Evolutionary conservation across 805 yeast species (phyloP).

Genomic region (Monosporozyma servazzii): DNA sequence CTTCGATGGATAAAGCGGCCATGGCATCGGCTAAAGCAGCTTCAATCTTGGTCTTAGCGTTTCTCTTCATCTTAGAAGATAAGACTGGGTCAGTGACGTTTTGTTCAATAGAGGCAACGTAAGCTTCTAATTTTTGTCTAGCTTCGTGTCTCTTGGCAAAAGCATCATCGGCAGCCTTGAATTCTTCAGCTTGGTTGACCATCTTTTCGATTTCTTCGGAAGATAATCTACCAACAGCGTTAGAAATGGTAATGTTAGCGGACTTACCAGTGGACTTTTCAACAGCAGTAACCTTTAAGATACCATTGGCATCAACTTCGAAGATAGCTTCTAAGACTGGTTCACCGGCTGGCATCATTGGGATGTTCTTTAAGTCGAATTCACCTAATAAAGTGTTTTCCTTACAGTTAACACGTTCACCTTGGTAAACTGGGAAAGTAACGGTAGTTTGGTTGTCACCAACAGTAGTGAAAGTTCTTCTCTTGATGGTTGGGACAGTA

Average conservation of each 20-base stretch:
- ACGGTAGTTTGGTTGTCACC: constrained; percentile 98
- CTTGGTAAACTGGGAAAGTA: constrained; percentile 98
- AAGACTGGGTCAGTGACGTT: constrained; percentile 97
- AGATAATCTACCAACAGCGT: constrained; percentile 97
- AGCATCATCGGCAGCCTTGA: constrained; percentile 98
- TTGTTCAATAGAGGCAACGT: constrained; percentile 91
- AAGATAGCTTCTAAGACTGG: constrained; percentile 98
- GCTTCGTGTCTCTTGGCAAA: constrained; percentile 99
- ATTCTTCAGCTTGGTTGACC: constrained; percentile 97
- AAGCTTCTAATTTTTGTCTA: constrained; percentile 97
- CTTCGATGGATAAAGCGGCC: constrained; percentile 96
- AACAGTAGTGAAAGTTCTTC: constrained; percentile 97
- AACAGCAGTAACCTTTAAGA: constrained; percentile 96
- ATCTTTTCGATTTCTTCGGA: constrained; percentile 95
- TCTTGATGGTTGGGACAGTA: constrained; percentile 97
- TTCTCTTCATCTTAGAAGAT: constrained; percentile 94
- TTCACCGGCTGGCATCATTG: constrained; percentile 98
- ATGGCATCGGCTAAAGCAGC: constrained; percentile 95
- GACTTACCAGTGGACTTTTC: constrained; percentile 98
- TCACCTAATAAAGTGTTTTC: constrained; percentile 98
- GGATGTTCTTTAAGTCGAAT: constrained; percentile 95
- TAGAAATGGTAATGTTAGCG: constrained; percentile 96
- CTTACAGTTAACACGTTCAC: constrained; percentile 98
- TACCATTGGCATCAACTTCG: constrained; percentile 99
- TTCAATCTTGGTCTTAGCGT: constrained; percentile 95